Evolutionary conservation across 1,139 yeast species (phyloP).

Genomic region (Kodamaea plutei): DNA sequence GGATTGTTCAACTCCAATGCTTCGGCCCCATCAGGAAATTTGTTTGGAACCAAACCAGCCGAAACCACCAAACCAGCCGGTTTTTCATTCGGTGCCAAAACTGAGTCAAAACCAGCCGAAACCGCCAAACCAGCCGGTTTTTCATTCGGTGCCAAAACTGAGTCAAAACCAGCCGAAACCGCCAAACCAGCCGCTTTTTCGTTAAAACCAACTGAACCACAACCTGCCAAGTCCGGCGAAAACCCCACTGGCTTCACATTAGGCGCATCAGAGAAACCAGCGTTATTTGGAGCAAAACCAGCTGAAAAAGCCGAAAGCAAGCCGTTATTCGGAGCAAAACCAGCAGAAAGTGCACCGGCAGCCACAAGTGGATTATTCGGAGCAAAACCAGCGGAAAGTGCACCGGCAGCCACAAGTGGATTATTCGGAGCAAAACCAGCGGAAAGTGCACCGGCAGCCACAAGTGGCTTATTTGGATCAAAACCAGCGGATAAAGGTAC

Average conservation of each 20-base stretch:
- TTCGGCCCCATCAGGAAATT: conserved; percentile 3
- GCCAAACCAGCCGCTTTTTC: conserved; percentile 12
- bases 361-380: too few relatives aligned
- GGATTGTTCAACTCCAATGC: conserved; percentile 10
- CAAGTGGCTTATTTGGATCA: conserved; percentile 1
- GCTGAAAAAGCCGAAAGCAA: conserved; percentile 13
- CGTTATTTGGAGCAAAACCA: conserved; percentile 9
- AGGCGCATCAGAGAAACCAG: conserved; percentile 14
- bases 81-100: conserved; percentile 14
- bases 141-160: conserved; percentile 16
- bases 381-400: conserved; percentile 13
- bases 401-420: too few relatives aligned
- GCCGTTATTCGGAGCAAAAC: conserved; percentile 1
- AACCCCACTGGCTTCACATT: conserved; percentile 17
- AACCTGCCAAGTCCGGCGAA: conserved; percentile 7
- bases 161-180: conserved; percentile 13
- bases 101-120: conserved; percentile 11
- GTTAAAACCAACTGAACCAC: conserved; percentile 12
- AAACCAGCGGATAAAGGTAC: conserved; percentile 12
- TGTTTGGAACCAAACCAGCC: conserved; percentile 11
- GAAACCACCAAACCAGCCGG: conserved; percentile 5
- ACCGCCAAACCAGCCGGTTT: conserved; percentile 8
- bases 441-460: conserved; percentile 17
- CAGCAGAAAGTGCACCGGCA: conserved; percentile 16
- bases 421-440: conserved; percentile 6